These are phyloP conservation scores for Starmerella tilneyi DNA, from an alignment of 805 yeast species.

Conservation along the genomic window DNA sequence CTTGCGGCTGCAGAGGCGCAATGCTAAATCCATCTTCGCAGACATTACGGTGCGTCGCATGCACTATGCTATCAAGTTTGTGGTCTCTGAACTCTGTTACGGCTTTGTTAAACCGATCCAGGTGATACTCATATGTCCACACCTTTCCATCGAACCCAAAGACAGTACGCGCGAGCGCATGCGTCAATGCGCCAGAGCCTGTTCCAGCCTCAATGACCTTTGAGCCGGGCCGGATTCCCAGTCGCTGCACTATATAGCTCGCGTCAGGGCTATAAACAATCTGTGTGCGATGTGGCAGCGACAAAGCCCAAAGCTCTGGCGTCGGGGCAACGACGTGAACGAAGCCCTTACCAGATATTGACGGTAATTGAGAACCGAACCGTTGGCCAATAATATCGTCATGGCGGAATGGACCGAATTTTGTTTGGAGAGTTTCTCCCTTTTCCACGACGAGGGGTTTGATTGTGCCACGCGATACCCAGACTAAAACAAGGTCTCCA, in stretches of 20 bases:
- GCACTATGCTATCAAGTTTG: slow-evolving; percentile 47
- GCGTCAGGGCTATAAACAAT: slow-evolving; percentile 95
- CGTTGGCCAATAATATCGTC: slow-evolving; percentile 65
- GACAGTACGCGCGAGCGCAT: slow-evolving; percentile 76
- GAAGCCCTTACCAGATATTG: slow-evolving; percentile 58
- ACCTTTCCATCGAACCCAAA: slow-evolving; percentile 44
- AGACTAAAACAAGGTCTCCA: slow-evolving; percentile 79
- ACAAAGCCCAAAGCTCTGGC: slow-evolving; percentile 92
- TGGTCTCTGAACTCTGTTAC: slow-evolving; percentile 64
- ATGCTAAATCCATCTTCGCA: slow-evolving; percentile 71
- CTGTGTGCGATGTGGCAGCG: slow-evolving; percentile 94
- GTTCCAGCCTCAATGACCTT: slow-evolving; percentile 94
- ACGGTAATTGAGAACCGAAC: slow-evolving; percentile 76
- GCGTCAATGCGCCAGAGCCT: slow-evolving; percentile 93
- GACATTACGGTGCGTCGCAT: slow-evolving; percentile 82
- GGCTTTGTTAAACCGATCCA: slow-evolving; percentile 73
- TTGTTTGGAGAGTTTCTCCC: slow-evolving; percentile 62
- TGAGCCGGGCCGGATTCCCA: slow-evolving; percentile 62
- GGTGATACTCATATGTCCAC: slow-evolving; percentile 86
- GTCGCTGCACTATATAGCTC: slow-evolving; percentile 74
- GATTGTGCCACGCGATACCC: slow-evolving; percentile 68
- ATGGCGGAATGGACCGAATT: slow-evolving; percentile 87
- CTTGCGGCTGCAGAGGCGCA: slow-evolving; percentile 30
- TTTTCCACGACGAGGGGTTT: slow-evolving; percentile 58
- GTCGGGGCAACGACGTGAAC: slow-evolving; percentile 83